Evolutionary conservation across 2,329 filamentous ascomycete genomes (phyloP).

Genomic region (Penicillium crustosum): DNA sequence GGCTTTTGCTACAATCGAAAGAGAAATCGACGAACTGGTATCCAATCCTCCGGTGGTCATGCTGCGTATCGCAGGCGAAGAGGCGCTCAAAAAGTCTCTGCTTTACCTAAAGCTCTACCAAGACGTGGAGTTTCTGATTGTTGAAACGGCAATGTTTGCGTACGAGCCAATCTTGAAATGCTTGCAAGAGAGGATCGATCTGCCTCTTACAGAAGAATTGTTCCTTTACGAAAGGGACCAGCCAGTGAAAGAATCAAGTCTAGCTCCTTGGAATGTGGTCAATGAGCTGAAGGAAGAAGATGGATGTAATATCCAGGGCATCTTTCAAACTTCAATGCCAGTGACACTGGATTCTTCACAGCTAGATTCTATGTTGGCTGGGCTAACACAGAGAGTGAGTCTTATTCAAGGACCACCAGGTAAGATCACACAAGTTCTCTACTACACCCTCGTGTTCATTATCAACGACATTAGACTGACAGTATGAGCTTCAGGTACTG

Average conservation of each 20-base stretch:
- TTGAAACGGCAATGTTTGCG: slow-evolving; percentile 67
- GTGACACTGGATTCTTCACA: slow-evolving; percentile 57
- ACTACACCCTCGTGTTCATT: neutral
- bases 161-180: slow-evolving; percentile 66
- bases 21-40: slow-evolving; percentile 51
- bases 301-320: slow-evolving; percentile 31
- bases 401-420: slow-evolving; percentile 73
- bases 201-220: slow-evolving; percentile 58
- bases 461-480: neutral
- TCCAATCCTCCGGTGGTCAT: slow-evolving; percentile 48
- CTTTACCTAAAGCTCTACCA: slow-evolving; percentile 40
- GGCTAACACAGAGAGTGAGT: slow-evolving; percentile 55
- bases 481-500: slow-evolving; percentile 55
- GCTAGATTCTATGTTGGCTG: slow-evolving; percentile 54
- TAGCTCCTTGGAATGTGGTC: slow-evolving; percentile 16
- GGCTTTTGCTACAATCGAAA: slow-evolving; percentile 60
- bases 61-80: slow-evolving; percentile 53
- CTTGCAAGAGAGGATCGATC: slow-evolving; percentile 55
- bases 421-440: slow-evolving; percentile 31
- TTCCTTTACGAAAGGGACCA: slow-evolving; percentile 39
- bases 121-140: slow-evolving; percentile 54
- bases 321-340: slow-evolving; percentile 31
- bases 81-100: slow-evolving; percentile 51
- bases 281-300: slow-evolving; percentile 15
- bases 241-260: slow-evolving; percentile 4